A percentile compares a stretch with the other conserved stretches of the same genome.
These are phyloP conservation scores for Coemansia asiatica DNA, from an alignment of 192 early-diverging fungal species.

Conservation along the genomic window DNA sequence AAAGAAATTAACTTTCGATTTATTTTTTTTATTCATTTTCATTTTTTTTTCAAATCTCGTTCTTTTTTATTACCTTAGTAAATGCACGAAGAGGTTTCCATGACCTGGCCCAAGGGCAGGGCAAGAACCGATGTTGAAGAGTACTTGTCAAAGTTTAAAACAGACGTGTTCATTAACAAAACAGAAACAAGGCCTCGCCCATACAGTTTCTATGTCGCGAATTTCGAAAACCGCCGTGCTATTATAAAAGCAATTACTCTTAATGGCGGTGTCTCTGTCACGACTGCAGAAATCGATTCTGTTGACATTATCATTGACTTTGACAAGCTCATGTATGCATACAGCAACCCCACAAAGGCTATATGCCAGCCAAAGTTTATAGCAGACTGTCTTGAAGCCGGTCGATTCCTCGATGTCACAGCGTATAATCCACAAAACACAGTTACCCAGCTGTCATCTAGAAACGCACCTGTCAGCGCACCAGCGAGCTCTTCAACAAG, in stretches of 20 bases:
- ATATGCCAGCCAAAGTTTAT: slow-evolving; percentile 24
- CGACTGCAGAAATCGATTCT: neutral
- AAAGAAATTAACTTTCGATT: neutral
- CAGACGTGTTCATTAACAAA: slow-evolving; percentile 8
- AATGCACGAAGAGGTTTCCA: neutral
- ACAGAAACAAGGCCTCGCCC: neutral
- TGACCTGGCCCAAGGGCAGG: slow-evolving; percentile 1
- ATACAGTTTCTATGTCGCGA: neutral
- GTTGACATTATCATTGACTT: slow-evolving; percentile 26
- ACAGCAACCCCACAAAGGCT: neutral
- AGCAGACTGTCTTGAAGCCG: slow-evolving; percentile 16
- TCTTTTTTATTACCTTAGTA: neutral
- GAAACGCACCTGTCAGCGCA: neutral
- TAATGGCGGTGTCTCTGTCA: slow-evolving; percentile 2
- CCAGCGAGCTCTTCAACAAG: neutral
- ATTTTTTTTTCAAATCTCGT: neutral
- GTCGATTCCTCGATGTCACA: neutral
- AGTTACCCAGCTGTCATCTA: neutral
- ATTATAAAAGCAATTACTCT: neutral
- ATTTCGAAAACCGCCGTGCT: neutral
- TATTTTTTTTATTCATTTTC: neutral
- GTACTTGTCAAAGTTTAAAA: neutral
- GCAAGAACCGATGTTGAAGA: no score
- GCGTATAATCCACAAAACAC: neutral
- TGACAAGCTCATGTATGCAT: neutral